Evolutionary conservation across 495 filamentous ascomycete species (phyloP).

Genomic region (Tuber borchii): DNA sequence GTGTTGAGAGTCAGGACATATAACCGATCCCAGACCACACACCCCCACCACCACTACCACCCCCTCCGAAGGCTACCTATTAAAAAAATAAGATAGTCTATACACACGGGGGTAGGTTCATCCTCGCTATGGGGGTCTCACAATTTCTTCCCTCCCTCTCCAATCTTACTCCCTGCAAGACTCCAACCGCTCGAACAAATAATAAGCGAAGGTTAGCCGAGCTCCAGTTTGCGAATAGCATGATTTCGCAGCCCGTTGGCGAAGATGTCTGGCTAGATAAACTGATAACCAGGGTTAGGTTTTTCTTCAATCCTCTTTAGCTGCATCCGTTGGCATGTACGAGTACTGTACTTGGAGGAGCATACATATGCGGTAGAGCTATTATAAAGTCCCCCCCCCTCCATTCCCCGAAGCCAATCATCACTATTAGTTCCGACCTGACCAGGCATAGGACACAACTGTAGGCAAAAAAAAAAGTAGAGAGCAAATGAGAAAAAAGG

Average conservation of each 20-base stretch:
- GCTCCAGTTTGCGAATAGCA: neutral
- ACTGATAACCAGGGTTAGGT: constrained; percentile 4
- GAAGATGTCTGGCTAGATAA: neutral
- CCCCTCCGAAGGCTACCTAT: neutral
- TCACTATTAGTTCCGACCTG: neutral
- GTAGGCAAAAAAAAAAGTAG: neutral
- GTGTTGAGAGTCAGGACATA: neutral
- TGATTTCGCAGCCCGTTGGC: neutral
- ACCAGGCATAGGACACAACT: neutral
- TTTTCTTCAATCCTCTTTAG: neutral
- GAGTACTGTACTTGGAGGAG: neutral
- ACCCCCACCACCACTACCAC: neutral
- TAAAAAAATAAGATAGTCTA: constrained; percentile 2
- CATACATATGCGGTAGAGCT: neutral
- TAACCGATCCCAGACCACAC: neutral
- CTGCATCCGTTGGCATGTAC: constrained; percentile 1
- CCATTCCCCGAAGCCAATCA: neutral
- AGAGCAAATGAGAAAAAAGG: neutral
- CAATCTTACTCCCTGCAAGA: neutral
- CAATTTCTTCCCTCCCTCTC: neutral
- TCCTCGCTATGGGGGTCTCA: neutral
- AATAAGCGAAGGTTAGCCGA: constrained; percentile 4
- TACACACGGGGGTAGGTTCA: neutral
- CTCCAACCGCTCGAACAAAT: neutral
- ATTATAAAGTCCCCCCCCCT: neutral